phyloP scores from a whole-genome alignment of 352 stramenopile genomes.

The Pythium biforme region DNA sequence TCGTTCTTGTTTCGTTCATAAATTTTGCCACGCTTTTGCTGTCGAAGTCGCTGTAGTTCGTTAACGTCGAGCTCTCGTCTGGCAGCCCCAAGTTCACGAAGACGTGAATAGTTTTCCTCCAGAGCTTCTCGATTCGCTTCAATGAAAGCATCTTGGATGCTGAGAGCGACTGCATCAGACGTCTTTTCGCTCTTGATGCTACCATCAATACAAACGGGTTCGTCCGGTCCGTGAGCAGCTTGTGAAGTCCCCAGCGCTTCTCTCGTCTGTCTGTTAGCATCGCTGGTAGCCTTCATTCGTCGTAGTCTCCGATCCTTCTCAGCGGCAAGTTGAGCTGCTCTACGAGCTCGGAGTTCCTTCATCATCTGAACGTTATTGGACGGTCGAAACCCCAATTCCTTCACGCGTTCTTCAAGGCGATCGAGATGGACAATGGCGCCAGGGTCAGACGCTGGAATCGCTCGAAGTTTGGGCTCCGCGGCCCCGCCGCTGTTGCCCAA shows the following conservation, averaged over 20 bases:
- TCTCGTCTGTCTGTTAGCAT: slow-evolving; percentile 31
- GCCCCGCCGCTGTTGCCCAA: slow-evolving; percentile 26
- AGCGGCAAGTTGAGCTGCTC: slow-evolving; percentile 59
- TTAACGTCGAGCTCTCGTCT: slow-evolving; percentile 40
- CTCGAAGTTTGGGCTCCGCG: slow-evolving; percentile 30
- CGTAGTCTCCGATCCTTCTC: slow-evolving; percentile 65
- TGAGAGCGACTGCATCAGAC: not conserved
- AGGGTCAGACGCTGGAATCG: slow-evolving; percentile 40
- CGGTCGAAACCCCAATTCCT: slow-evolving; percentile 58
- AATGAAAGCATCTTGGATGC: slow-evolving; percentile 40
- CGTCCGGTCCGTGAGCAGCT: not conserved
- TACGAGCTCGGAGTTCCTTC: slow-evolving; percentile 71
- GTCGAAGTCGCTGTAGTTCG: slow-evolving; percentile 34
- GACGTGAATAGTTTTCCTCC: slow-evolving; percentile 45
- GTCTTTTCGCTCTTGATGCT: slow-evolving; percentile 2
- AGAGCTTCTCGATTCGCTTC: slow-evolving; percentile 40
- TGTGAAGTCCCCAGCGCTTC: slow-evolving; percentile 2
- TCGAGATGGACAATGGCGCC: slow-evolving; percentile 42
- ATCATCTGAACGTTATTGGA: slow-evolving; percentile 85
- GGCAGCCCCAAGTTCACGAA: slow-evolving; percentile 33
- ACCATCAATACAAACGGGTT: not conserved
- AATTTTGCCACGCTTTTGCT: slow-evolving; percentile 15
- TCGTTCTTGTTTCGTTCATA: slow-evolving; percentile 14
- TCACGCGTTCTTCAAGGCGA: slow-evolving; percentile 44
- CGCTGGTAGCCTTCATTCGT: slow-evolving; percentile 40